These are phyloP conservation scores for Neostapfia colusana DNA, from an alignment of 176 grass and related monocot species.

Conservation along the genomic window DNA sequence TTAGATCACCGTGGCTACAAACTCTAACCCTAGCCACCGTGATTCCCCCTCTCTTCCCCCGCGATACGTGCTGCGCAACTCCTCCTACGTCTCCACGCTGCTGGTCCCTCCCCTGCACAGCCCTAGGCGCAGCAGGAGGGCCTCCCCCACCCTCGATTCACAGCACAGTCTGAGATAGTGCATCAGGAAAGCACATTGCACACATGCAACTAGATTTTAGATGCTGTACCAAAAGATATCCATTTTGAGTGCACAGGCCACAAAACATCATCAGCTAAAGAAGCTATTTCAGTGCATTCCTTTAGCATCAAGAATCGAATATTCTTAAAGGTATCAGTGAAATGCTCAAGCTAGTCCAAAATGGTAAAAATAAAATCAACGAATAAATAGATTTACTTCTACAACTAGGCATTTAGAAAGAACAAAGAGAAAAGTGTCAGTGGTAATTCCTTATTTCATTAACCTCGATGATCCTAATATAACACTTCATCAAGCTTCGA, in stretches of 20 bases:
- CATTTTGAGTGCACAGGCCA: neutral
- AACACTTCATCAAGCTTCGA: neutral
- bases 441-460: neutral
- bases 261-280: constrained; percentile 11
- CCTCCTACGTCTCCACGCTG: too few relatives aligned
- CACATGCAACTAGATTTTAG: constrained; percentile 18
- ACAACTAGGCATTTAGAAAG: neutral
- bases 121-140: too few relatives aligned
- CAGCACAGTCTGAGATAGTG: too few relatives aligned
- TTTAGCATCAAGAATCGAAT: neutral
- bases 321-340: neutral
- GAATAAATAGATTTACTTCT: neutral
- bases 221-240: neutral
- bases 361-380: neutral
- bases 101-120: too few relatives aligned
- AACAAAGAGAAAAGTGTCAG: neutral
- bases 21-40: too few relatives aligned
- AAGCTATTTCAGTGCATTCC: constrained; percentile 5
- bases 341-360: neutral
- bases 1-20: too few relatives aligned
- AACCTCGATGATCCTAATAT: neutral
- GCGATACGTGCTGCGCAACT: too few relatives aligned
- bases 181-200: too few relatives aligned
- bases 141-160: too few relatives aligned
- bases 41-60: too few relatives aligned